These are phyloP conservation scores for Herpomyces periplanetae DNA, from an alignment of 2,329 filamentous ascomycete species.

Conservation along the genomic window DNA sequence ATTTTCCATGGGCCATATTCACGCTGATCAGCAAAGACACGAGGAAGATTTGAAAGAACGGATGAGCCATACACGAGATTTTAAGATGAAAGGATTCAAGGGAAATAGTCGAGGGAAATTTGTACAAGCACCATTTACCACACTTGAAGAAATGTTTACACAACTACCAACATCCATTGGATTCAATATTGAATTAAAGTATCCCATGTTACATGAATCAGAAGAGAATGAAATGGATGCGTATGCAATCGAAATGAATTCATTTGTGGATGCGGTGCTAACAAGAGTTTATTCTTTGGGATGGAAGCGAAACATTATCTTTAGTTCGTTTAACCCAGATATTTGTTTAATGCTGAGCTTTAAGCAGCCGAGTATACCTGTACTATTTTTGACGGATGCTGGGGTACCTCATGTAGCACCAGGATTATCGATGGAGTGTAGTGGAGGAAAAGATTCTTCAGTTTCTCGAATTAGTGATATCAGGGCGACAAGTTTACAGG, in stretches of 20 bases:
- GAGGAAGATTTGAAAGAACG: conserved; percentile 33
- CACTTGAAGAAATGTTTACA: conserved; percentile 62
- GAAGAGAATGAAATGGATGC: conserved; percentile 90
- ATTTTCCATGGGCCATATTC: too few relatives aligned
- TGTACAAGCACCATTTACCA: conserved; percentile 83
- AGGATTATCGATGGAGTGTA: too few relatives aligned
- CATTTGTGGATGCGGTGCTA: conserved; percentile 74
- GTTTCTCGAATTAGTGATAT: conserved; percentile 49
- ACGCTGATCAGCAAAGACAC: too few relatives aligned
- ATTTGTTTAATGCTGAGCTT: conserved; percentile 74
- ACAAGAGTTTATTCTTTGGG: conserved; percentile 57
- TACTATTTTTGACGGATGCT: conserved; percentile 70
- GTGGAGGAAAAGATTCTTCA: too few relatives aligned
- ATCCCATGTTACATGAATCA: conserved; percentile 82
- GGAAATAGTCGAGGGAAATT: conserved; percentile 72
- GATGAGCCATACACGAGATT: conserved; percentile 89
- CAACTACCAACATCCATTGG: conserved; percentile 44
- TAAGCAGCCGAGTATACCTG: conserved; percentile 86
- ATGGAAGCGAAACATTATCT: conserved; percentile 56
- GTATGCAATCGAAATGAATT: conserved; percentile 78
- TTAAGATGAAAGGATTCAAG: conserved; percentile 79
- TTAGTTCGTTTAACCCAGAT: conserved; percentile 88
- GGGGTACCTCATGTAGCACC: too few relatives aligned
- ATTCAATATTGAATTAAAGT: conserved; percentile 95
- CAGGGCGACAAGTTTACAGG: conserved; percentile 57